Percentiles rank a stretch among this genome's conserved stretches.
Conservation (phyloP, 2,329 filamentous ascomycete genomes). For the Aspergillus pseudoterreus region DNA sequence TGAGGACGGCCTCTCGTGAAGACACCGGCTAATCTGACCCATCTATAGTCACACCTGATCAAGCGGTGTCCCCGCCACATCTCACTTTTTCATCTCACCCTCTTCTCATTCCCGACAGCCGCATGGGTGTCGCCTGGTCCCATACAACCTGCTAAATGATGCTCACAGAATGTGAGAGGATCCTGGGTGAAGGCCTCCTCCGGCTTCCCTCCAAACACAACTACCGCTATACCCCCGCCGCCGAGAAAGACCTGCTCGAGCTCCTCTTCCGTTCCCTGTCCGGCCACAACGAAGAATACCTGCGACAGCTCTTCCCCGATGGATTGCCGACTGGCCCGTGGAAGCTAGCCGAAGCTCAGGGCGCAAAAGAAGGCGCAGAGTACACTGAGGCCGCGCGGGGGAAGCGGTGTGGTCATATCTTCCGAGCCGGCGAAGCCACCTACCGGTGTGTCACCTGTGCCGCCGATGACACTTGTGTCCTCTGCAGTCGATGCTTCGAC, state of each 20-base stretch:
- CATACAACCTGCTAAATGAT: constrained; percentile 33
- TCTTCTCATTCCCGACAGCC: constrained; percentile 12
- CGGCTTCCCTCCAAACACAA: constrained; percentile 69
- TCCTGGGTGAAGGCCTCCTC: constrained; percentile 78
- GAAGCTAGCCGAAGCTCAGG: constrained; percentile 83
- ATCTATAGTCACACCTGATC: too few species aligned
- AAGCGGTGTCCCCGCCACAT: background rate
- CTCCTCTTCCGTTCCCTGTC: constrained; percentile 86
- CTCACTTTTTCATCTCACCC: background rate
- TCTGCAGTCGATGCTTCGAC: constrained; percentile 93
- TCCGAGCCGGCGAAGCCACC: constrained; percentile 88
- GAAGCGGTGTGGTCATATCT: constrained; percentile 95
- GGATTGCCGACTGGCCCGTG: constrained; percentile 63
- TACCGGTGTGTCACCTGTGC: constrained; percentile 94
- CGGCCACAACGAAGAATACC: constrained; percentile 67
- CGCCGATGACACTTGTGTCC: constrained; percentile 88
- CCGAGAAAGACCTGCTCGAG: constrained; percentile 68
- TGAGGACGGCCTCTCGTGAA: too few species aligned
- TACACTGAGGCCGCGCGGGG: constrained; percentile 89
- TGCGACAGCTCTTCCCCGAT: constrained; percentile 77
- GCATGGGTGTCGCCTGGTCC: constrained; percentile 23
- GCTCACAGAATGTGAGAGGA: constrained; percentile 61
- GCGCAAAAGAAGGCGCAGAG: constrained; percentile 88
- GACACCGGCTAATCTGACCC: too few species aligned
- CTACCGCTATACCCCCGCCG: constrained; percentile 71